Conservation (phyloP, 2,329 filamentous ascomycete genomes). For the Didymella keratinophila region DNA sequence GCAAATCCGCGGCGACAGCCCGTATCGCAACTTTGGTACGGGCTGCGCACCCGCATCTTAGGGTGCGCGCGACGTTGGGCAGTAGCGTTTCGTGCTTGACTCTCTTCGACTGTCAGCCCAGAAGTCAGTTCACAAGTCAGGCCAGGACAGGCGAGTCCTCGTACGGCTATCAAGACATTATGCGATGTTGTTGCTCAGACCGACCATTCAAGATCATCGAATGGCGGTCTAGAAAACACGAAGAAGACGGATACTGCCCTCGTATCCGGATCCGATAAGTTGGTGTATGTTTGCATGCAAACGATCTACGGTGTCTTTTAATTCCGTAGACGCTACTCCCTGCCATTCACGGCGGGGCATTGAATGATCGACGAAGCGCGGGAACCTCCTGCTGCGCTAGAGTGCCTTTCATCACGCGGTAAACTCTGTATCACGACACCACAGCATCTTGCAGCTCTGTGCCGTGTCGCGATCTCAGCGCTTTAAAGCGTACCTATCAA, state of each 20-base stretch:
- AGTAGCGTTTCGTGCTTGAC: background rate
- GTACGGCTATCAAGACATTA: background rate
- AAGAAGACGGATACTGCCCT: background rate
- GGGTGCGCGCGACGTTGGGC: constrained; percentile 11
- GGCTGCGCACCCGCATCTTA: background rate
- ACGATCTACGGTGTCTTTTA: constrained; percentile 5
- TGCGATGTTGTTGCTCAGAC: constrained; percentile 1
- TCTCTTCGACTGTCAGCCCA: constrained; percentile 1
- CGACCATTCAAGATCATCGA: background rate
- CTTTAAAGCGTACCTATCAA: background rate
- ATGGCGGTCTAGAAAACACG: background rate
- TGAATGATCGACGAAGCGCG: constrained; percentile 4
- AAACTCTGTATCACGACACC: constrained; percentile 3
- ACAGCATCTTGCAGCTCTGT: constrained; percentile 5
- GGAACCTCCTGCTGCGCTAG: background rate
- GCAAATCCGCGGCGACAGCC: background rate
- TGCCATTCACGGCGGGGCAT: background rate
- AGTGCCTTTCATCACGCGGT: background rate
- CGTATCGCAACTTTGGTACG: constrained; percentile 5
- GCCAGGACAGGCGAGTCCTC: constrained; percentile 1
- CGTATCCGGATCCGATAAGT: background rate
- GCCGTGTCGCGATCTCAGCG: background rate
- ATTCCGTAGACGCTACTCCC: constrained; percentile 2
- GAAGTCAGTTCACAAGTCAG: constrained; percentile 5
- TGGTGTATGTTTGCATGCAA: background rate